Evolutionary conservation across 1,139 yeast genomes (phyloP), one percentile per base, ranked within the genome.

Genomic region (Debaryomyces singareniensis): DNA sequence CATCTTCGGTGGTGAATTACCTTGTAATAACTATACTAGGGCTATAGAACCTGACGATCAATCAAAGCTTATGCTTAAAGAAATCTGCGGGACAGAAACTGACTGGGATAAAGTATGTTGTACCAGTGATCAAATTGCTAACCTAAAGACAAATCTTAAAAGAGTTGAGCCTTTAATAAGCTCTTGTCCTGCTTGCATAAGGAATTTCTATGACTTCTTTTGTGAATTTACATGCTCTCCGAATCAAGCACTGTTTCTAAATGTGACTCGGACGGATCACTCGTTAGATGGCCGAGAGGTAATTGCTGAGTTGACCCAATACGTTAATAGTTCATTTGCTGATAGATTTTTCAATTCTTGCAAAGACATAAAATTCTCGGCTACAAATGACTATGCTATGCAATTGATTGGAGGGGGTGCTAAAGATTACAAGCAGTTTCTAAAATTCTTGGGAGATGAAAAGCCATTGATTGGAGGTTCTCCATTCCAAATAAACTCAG

Each of bases 381-480:
- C 96, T 4, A 87, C 97, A 6, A 89, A 89, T 54, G 96, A 97
- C 2, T 84, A 73, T 46, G 97, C 96, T 5, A 87, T 91, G 96
- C 97, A 91, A 50, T 68, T 91, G 30, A 81, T 91, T 29, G 98
- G 98, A 5, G 98, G 98, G 6, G 97, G 97, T 0, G 97, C 97
- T 3, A 70, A 68, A 35, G 75, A 78, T 45, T 84, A 74, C 49
- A 49, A 62, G 26, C 76, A 75, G 31, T 91, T 91, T 49, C 61
- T 91, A 42, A 84, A 86, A 54, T 91, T 89, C 48, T 57, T 91
- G 34, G 97, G 97, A 5, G 97, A 89, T 50, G 94, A 87, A 44
- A 89, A 89, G 50, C 97, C 97, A 0, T 45, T 85, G 39, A 61
- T 91, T 4, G 97, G 97, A 1, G 97, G 97, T 0, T 85, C 96